Conservation (phyloP, 306 rosid species). For the Pterocarpus santalinus region DNA sequence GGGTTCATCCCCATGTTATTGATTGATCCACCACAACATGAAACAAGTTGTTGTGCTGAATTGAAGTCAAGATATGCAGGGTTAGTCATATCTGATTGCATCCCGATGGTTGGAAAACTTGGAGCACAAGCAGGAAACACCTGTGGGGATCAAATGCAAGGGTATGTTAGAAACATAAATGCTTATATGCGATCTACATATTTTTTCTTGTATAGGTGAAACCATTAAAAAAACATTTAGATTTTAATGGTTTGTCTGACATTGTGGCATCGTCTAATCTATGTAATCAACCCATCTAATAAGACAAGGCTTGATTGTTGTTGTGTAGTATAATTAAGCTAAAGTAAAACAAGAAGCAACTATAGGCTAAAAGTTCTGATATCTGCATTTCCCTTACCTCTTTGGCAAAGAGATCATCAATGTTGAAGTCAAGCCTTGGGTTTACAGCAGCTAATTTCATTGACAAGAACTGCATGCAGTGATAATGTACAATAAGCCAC, state of each 20-base stretch:
- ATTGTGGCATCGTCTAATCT: too few species aligned
- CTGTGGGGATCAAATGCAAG: constrained; percentile 57
- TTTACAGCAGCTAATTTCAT: constrained; percentile 96
- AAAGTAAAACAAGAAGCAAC: not conserved
- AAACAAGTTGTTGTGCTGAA: constrained; percentile 64
- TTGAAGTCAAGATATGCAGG: constrained; percentile 67
- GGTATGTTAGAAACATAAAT: constrained; percentile 24
- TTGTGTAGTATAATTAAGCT: not conserved
- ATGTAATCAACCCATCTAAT: too few species aligned
- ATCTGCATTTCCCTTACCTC: constrained; percentile 63
- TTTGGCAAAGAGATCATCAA: constrained; percentile 82
- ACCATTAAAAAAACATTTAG: too few species aligned
- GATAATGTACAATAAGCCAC: constrained; percentile 2
- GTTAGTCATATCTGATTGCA: constrained; percentile 60
- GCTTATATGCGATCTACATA: not conserved
- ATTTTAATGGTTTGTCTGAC: too few species aligned
- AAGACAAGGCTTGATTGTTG: too few species aligned
- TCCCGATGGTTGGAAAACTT: constrained; percentile 64
- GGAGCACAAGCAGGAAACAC: constrained; percentile 64
- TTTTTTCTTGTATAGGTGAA: not conserved
- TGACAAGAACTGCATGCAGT: constrained; percentile 80
- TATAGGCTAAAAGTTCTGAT: not conserved
- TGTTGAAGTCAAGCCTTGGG: constrained; percentile 85
- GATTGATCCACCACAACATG: constrained; percentile 67
- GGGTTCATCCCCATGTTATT: constrained; percentile 64